Evolutionary conservation across 495 filamentous ascomycete genomes (phyloP), one percentile per base, ranked within the genome.

Genomic region (Penicillium herquei): DNA sequence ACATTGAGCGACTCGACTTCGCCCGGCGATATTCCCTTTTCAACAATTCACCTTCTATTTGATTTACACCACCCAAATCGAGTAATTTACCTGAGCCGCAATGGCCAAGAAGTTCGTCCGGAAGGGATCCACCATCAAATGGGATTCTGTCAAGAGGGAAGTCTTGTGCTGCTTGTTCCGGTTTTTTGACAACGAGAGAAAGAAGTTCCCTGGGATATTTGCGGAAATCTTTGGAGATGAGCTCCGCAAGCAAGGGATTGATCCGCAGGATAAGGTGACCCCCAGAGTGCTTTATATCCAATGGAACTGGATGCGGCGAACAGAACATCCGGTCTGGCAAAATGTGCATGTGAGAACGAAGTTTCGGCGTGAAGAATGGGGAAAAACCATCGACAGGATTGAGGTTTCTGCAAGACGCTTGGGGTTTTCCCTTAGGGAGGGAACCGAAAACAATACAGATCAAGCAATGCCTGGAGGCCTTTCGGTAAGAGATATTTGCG

Each of bases 161-260:
- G 34, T 68, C 0, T 51, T 74, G 8, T 74, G 72, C 21, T 70
- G 63, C 13, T 14, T 70, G 3, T 61, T 52, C 16, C 54, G 65
- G 5, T 74, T 70, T 32, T 75, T 68, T 31, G 7, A 44, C 1
- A 46, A 35, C 11, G 57, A 60, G 7, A 12, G 34, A 1, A 37
- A 46, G 0, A 48, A 26, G 0, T 61, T 66, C 6, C 47, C 40
- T 16, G 53, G 43, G 0, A 52, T 75, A 0, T 73, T 77, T 40
- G 70, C 61, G 13, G 7, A 26, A 0, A 51, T 66, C 0, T 75
- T 70, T 16, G 10, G 44, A 26, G 3, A 18, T 0, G 42, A 70
- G 10, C 43, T 75, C 0, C 30, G 4, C 2, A 17, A 62, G 3
- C 58, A 54, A 42, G 71, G 67, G 0, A 65, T 72, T 9, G 21